Conservation (phyloP, 2,329 filamentous ascomycete species). For the Epichloe gansuensis region DNA sequence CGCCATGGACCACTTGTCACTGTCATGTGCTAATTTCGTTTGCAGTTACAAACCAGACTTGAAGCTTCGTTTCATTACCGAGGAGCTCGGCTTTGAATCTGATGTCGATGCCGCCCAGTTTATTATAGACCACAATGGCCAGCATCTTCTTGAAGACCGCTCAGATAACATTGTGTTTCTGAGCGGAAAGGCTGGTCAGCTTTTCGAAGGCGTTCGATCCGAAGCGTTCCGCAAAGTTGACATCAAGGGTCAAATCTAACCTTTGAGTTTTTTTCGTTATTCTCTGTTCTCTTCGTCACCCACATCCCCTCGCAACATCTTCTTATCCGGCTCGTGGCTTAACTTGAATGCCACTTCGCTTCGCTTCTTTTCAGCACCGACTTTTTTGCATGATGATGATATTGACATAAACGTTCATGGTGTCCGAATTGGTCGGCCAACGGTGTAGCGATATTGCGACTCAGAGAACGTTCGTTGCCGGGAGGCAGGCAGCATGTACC, state of each 20-base stretch:
- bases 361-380: background rate
- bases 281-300: background rate
- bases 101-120: conserved; percentile 87
- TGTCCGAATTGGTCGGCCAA: background rate
- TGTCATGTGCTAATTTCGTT: background rate
- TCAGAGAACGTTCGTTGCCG: background rate
- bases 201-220: conserved; percentile 63
- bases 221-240: conserved; percentile 79
- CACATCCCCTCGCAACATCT: background rate
- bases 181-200: conserved; percentile 56
- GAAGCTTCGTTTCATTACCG: conserved; percentile 80
- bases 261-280: conserved; percentile 1
- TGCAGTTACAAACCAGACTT: conserved; percentile 83
- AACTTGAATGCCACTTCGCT: background rate
- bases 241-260: conserved; percentile 92
- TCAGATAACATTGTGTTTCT: conserved; percentile 62
- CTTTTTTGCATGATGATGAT: background rate
- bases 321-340: background rate
- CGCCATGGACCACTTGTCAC: too few species aligned
- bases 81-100: conserved; percentile 91
- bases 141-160: conserved; percentile 65
- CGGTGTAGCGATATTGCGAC: background rate
- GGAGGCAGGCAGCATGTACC: background rate
- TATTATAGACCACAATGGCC: conserved; percentile 67
- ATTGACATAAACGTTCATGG: background rate